Conservation (phyloP, 176 grass and related monocot species). For the Triticum monococcum region DNA sequence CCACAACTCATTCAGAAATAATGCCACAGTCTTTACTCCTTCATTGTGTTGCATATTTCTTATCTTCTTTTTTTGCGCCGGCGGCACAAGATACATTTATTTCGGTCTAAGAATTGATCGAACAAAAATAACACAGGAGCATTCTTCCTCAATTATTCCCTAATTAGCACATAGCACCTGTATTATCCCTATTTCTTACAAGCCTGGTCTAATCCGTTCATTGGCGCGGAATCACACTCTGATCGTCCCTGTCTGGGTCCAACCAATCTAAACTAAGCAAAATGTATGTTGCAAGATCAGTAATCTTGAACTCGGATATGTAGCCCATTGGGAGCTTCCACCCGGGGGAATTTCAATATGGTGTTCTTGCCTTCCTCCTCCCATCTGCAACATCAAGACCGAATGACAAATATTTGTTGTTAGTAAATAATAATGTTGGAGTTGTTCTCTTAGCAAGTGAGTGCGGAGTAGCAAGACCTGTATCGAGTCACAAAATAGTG, state of each 20-base stretch:
- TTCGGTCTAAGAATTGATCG: neutral
- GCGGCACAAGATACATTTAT: neutral
- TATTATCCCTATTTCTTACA: conserved; percentile 35
- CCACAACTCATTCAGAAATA: no score
- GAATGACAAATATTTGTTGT: neutral
- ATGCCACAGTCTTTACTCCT: no score
- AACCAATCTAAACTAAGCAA: conserved; percentile 51
- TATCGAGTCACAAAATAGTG: conserved; percentile 91
- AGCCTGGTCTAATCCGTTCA: conserved; percentile 27
- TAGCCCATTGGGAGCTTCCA: conserved; percentile 88
- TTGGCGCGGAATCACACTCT: conserved; percentile 16
- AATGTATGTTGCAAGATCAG: conserved; percentile 40
- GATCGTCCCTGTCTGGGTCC: conserved; percentile 30
- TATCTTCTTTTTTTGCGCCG: no score
- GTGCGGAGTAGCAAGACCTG: conserved; percentile 42
- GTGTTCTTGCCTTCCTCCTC: conserved; percentile 69
- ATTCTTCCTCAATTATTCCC: conserved; percentile 22
- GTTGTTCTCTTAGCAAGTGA: neutral
- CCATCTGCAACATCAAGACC: conserved; percentile 65
- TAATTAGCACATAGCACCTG: conserved; percentile 38
- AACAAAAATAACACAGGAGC: conserved; percentile 40
- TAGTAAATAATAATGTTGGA: neutral
- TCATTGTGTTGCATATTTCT: no score
- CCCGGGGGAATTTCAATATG: conserved; percentile 88
- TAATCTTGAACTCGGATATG: conserved; percentile 65